A percentile compares a stretch with the other conserved stretches of the same genome.
phyloP scores from a whole-genome alignment of 73 alveolate genomes.

The Paramecium primaurelia region DNA sequence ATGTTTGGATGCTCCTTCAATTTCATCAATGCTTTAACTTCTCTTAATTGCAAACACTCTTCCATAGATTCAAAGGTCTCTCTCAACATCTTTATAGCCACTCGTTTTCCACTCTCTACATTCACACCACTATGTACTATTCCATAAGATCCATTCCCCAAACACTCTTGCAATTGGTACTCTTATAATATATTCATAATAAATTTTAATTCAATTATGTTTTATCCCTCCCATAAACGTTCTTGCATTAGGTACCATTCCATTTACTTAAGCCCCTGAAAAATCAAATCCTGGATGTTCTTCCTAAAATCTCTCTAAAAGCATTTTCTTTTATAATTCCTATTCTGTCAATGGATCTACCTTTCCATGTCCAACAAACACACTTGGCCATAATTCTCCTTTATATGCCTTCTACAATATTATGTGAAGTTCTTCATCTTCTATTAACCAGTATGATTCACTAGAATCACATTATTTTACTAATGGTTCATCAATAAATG shows the following conservation, averaged over 20 bases:
- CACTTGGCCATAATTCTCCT: constrained; percentile 95
- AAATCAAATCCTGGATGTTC: constrained; percentile 98
- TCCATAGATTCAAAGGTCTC: constrained; percentile 36
- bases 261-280: constrained; percentile 94
- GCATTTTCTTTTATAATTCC: constrained; percentile 89
- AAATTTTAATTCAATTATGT: constrained; percentile 52
- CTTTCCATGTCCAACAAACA: constrained; percentile 86
- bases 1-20: constrained; percentile 83
- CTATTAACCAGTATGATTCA: constrained; percentile 92
- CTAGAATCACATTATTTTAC: constrained; percentile 72
- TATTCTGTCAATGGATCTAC: constrained; percentile 84
- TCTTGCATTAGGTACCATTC: constrained; percentile 94
- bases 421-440: constrained; percentile 93
- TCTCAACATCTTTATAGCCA: constrained; percentile 52
- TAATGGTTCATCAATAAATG: constrained; percentile 88
- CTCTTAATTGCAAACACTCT: constrained; percentile 67
- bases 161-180: constrained; percentile 22
- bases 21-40: constrained; percentile 76
- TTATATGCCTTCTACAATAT: constrained; percentile 84
- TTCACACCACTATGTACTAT: constrained; percentile 41
- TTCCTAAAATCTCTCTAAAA: constrained; percentile 91
- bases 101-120: constrained; percentile 27
- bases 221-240: constrained; percentile 97
- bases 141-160: constrained; percentile 63
- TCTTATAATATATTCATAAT: constrained; percentile 27